Evolutionary conservation across 116 monocot genomes (phyloP), one percentile per base, ranked within the genome.

Genomic region (Zostera marina): DNA sequence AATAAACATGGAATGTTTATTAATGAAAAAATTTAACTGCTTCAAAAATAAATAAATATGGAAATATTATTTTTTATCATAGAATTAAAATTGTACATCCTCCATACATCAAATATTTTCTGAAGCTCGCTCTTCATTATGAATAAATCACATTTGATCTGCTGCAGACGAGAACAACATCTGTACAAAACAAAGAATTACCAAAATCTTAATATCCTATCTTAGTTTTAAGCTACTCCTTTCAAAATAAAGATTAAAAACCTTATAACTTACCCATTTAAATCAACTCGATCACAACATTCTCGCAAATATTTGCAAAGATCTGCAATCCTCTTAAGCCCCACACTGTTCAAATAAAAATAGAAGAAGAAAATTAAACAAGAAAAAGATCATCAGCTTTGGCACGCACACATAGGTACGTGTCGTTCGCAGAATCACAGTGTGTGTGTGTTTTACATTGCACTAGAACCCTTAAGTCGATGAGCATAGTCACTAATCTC

Each of bases 71-170:
- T 32, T 12, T 55, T 8, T 14, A 21, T 25, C 7, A 41, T 15
- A 58, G 32, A 32, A 32, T 32, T 0, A 42, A 43, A 58, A 41
- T 9, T 41, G 14, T 12, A 8, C 5, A 26, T n/a, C 10, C 44
- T n/a, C 10, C 44, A 38, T 66, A 85, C 85, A 72, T 11, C 64
- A 53, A 85, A 70, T 15, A 85, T 38, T 57, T 68, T 9, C 32
- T 85, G 71, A 49, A 85, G 68, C 57, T 77, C 77, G 68, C 19
- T 55, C 65, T 85, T 85, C 56, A 77, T 61, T 40, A 69, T 68
- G 15, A 44, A 42, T 32, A 62, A 85, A 65, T 80, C 79, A 11
- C 72, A 70, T 40, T 73, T 77, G 11, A 85, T 60, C 56, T 77
- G 77, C 42, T 85, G 81, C 58, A 80, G 59, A 43, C 69, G 80